Base-by-base conservation (phyloP, 148 eudicot species). In the Amaranthus cruentus region DNA sequence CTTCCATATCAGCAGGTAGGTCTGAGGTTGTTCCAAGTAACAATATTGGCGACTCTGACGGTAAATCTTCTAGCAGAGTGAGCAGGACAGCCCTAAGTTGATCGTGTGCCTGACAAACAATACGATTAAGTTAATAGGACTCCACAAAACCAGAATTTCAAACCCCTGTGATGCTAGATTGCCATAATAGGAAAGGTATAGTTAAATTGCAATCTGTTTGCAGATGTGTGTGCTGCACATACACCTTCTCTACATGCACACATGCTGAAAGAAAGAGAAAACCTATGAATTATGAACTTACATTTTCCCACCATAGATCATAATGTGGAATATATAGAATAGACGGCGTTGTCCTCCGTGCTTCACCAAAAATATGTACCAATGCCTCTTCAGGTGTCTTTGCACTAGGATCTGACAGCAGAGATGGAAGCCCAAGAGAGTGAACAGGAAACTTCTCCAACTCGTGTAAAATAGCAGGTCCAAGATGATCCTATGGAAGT, bases 371-470 rank as follows among this genome's bases (percentile, higher is more conserved):
- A 76, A 96, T 84, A 79, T 96, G 99, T 61, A 96, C 99, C 83
- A 96, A 78, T 62, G 99, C 99, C 77, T 96, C 99, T 81, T 96
- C 99, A 71, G 99, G 92, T 55, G 96, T 92, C 84, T 96, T 96
- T 60, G 99, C 99, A 81, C 97, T 88, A 64, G 99, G 97, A 82
- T 96, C 99, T 69, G 99, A 96, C 70, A 96, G 99, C 70, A 96
- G 89, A 69, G 99, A 92, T 9, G 99, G 90, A 73, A 96, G 94
- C 57, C 94, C 99, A 68, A 96, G 88, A 79, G 97, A 90, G 78
- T 96, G 99, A 78, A 96, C 96, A 84, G 97, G 99, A 77, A 96
- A 96, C 78, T 96, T 96, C 80, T 96, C 99, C 80, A 96, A 84
- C 78, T 96, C 97, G 78, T 96, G 99, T 79, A 96, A 83, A 62